Evolutionary conservation across 352 stramenopile genomes (phyloP).

Genomic region (Elongisporangium prolatum): DNA sequence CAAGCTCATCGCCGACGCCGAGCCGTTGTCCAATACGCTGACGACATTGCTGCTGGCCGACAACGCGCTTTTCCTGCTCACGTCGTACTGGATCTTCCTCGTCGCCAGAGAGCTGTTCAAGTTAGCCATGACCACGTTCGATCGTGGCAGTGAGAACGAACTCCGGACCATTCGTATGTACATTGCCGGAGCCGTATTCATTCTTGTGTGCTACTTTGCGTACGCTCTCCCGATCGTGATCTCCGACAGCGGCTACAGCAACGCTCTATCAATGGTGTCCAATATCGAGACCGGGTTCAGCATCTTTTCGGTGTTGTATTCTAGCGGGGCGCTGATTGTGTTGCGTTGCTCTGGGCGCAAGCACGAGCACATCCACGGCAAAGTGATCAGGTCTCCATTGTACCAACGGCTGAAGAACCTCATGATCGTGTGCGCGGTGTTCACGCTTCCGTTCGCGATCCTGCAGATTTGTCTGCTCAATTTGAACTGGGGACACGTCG

Average conservation of each 20-base stretch:
- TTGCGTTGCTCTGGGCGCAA: constrained; percentile 46
- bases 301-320: constrained; percentile 48
- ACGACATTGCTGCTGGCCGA: constrained; percentile 47
- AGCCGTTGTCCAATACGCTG: constrained; percentile 29
- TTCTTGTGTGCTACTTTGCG: constrained; percentile 29
- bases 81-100: constrained; percentile 64
- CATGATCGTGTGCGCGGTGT: constrained; percentile 49
- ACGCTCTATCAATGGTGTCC: constrained; percentile 43
- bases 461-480: constrained; percentile 44
- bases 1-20: constrained; percentile 48
- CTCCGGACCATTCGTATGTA: constrained; percentile 47
- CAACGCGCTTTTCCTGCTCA: constrained; percentile 62
- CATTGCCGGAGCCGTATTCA: constrained; percentile 22
- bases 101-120: constrained; percentile 55
- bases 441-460: constrained; percentile 61
- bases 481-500: constrained; percentile 29
- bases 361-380: constrained; percentile 65
- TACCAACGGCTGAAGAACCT: constrained; percentile 65
- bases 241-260: constrained; percentile 42
- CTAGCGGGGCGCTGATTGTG: constrained; percentile 29
- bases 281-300: constrained; percentile 40
- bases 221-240: constrained; percentile 33
- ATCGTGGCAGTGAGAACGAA: constrained; percentile 42
- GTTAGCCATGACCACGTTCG: constrained; percentile 49
- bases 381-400: constrained; percentile 58